Conservation (phyloP, 495 filamentous ascomycete genomes). For the Oidiodendron maius region DNA sequence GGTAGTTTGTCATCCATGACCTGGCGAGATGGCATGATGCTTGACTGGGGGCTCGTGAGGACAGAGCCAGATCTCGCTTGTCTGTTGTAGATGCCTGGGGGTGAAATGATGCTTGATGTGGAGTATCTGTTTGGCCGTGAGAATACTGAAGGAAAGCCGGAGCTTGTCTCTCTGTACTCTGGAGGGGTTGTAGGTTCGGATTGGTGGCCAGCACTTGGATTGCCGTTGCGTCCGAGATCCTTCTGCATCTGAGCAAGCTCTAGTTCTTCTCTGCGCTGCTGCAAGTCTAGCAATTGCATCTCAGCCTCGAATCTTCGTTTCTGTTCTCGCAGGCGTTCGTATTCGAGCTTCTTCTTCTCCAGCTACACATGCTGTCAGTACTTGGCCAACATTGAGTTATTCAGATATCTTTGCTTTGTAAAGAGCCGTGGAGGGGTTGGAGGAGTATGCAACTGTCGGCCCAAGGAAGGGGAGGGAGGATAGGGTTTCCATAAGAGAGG, state of each 20-base stretch:
- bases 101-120: slow-evolving; percentile 73
- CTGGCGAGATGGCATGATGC: slow-evolving; percentile 43
- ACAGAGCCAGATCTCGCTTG: slow-evolving; percentile 68
- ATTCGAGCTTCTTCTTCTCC: slow-evolving; percentile 86
- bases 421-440: not conserved
- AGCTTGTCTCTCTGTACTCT: slow-evolving; percentile 68
- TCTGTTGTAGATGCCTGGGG: slow-evolving; percentile 68
- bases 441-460: not conserved
- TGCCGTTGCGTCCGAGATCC: slow-evolving; percentile 57
- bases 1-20: slow-evolving; percentile 52
- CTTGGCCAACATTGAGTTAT: slow-evolving; percentile 2
- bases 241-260: slow-evolving; percentile 79
- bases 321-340: slow-evolving; percentile 80
- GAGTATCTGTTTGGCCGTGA: slow-evolving; percentile 79
- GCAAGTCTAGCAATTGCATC: slow-evolving; percentile 77
- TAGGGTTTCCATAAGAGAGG: too few species aligned
- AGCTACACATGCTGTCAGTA: slow-evolving; percentile 49
- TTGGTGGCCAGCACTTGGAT: slow-evolving; percentile 55
- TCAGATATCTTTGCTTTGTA: not conserved
- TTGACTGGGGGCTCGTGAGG: slow-evolving; percentile 53
- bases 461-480: not conserved
- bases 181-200: slow-evolving; percentile 97
- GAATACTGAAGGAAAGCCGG: slow-evolving; percentile 64
- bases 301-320: slow-evolving; percentile 80
- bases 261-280: slow-evolving; percentile 70